phyloP scores from a whole-genome alignment of 805 yeast species.

The Middelhovenomyces tepae region DNA sequence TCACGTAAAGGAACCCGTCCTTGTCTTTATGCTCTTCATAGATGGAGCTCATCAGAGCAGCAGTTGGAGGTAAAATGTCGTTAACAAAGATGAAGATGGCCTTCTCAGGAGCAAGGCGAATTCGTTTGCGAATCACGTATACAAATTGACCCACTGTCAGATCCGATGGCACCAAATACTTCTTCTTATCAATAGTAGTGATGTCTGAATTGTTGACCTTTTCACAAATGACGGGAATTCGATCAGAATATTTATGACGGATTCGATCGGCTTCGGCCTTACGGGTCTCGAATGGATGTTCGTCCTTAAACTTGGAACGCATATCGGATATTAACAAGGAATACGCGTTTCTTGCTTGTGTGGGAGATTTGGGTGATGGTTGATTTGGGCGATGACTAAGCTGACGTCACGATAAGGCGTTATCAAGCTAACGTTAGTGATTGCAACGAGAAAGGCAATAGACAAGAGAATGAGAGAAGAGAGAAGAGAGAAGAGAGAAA shows the following conservation, averaged over 20 bases:
- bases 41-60: constrained; percentile 89
- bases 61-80: constrained; percentile 96
- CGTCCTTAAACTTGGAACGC: constrained; percentile 94
- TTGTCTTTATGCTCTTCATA: constrained; percentile 97
- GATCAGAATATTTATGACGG: constrained; percentile 76
- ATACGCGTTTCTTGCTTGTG: too few relatives aligned
- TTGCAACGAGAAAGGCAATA: too few relatives aligned
- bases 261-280: constrained; percentile 91
- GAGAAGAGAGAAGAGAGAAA: too few relatives aligned
- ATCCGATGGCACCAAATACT: constrained; percentile 92
- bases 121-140: constrained; percentile 92
- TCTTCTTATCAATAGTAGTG: constrained; percentile 93
- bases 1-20: constrained; percentile 92
- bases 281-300: constrained; percentile 91
- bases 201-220: constrained; percentile 94
- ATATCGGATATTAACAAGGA: constrained; percentile 28
- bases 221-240: constrained; percentile 96
- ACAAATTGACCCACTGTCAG: constrained; percentile 97
- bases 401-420: too few relatives aligned
- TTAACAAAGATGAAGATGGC: constrained; percentile 96
- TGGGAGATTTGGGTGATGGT: too few relatives aligned
- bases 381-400: too few relatives aligned
- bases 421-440: too few relatives aligned
- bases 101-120: constrained; percentile 92
- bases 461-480: too few relatives aligned